A percentile compares a stretch with the other conserved stretches of the same genome.
Evolutionary conservation across 2,329 filamentous ascomycete genomes (phyloP).

Genomic region (Lomentospora prolificans): DNA sequence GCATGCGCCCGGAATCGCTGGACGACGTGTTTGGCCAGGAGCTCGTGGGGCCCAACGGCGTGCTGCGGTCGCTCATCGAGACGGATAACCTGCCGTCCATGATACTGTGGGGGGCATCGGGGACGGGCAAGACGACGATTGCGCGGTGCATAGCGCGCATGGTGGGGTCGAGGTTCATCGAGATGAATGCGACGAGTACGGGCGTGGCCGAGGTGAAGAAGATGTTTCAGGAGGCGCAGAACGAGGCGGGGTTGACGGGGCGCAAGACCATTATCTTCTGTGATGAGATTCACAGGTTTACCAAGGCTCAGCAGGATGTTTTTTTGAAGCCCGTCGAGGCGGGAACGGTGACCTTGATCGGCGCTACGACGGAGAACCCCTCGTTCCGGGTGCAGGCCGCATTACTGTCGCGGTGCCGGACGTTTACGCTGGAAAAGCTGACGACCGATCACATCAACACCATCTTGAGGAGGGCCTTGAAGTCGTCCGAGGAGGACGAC

Average conservation of each 20-base stretch:
- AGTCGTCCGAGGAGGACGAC: slow-evolving; percentile 38
- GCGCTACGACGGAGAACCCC: slow-evolving; percentile 94
- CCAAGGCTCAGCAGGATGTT: slow-evolving; percentile 86
- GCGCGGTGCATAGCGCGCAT: slow-evolving; percentile 79
- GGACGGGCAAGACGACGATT: slow-evolving; percentile 84
- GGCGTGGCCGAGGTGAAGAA: slow-evolving; percentile 89
- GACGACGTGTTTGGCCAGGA: slow-evolving; percentile 89
- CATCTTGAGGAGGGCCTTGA: slow-evolving; percentile 70
- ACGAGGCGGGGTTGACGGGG: slow-evolving; percentile 70
- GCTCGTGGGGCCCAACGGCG: slow-evolving; percentile 73
- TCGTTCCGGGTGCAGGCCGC: slow-evolving; percentile 88
- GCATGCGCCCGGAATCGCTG: slow-evolving; percentile 77
- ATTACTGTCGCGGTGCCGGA: slow-evolving; percentile 78
- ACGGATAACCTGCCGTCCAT: slow-evolving; percentile 81
- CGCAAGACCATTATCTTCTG: slow-evolving; percentile 94
- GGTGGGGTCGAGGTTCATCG: slow-evolving; percentile 78
- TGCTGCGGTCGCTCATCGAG: slow-evolving; percentile 79
- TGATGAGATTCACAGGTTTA: slow-evolving; percentile 92
- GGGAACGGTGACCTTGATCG: slow-evolving; percentile 83
- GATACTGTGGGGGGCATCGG: slow-evolving; percentile 82
- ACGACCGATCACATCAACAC: slow-evolving; percentile 58
- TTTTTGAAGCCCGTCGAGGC: slow-evolving; percentile 88
- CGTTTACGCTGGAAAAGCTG: slow-evolving; percentile 75
- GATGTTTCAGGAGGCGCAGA: slow-evolving; percentile 74
- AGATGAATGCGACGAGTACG: slow-evolving; percentile 87